Percentiles rank a stretch among this genome's conserved stretches.
These are phyloP conservation scores for Castanea crenata DNA, from an alignment of 306 rosid species.

Conservation along the genomic window DNA sequence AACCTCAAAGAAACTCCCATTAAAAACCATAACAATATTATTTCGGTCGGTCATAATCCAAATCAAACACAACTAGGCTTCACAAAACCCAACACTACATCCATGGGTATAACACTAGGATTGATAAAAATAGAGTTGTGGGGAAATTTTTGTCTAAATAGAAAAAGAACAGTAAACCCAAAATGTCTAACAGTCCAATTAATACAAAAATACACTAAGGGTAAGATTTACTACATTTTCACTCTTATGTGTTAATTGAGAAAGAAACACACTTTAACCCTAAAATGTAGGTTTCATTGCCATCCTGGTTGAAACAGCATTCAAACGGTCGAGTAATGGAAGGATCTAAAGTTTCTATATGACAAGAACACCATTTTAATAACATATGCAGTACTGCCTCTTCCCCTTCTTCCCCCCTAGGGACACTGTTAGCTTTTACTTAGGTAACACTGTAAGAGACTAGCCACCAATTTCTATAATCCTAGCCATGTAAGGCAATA, in stretches of 20 bases:
- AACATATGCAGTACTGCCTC: not conserved
- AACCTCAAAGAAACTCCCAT: no score
- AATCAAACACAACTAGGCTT: no score
- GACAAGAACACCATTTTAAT: not conserved
- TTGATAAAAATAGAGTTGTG: no score
- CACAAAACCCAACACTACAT: no score
- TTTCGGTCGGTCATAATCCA: no score
- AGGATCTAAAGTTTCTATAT: not conserved
- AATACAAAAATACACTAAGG: not conserved
- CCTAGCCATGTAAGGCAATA: not conserved
- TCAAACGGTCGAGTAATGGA: not conserved
- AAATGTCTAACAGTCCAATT: not conserved
- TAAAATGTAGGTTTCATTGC: not conserved
- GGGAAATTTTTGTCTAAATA: not conserved
- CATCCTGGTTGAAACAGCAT: not conserved
- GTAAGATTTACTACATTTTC: not conserved
- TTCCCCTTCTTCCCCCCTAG: not conserved
- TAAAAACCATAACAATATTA: no score
- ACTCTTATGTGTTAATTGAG: not conserved
- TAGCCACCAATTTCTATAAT: not conserved
- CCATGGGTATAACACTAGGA: no score
- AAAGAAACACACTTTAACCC: not conserved
- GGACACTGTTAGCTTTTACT: not conserved
- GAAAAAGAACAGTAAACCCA: not conserved
- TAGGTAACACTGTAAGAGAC: not conserved